Evolutionary conservation across 352 stramenopile genomes (phyloP), one percentile per base, ranked within the genome.

Genomic region (Pythium scleroteichum): DNA sequence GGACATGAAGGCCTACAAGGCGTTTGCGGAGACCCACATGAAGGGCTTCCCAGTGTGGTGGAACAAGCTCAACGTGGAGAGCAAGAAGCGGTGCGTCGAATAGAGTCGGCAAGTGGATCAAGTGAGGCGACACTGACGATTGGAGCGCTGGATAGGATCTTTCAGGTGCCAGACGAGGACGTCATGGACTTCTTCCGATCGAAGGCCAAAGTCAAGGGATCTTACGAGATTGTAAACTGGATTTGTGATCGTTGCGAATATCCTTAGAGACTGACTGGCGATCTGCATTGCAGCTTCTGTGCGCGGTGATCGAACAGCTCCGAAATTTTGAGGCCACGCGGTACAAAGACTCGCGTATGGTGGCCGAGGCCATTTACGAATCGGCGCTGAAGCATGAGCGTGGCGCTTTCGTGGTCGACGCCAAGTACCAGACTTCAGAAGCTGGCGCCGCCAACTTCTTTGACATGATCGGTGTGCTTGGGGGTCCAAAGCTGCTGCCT

Each of bases 301-400:
- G 82, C 62, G 79, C 87, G 8, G 88, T 98, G 33, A 73, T 95
- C 45, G 93, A 98, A 68, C 91, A 97, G 64, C 78, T 98, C n/a
- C 85, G 90, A 7, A 82, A 98, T 58, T 98, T 98, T 66, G 53
- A 82, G 4, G 64, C 92, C 4, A 98, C 95, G 12, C 79, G 84
- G 12, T 98, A 98, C 73, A 76, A 75, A 5, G 95, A 98, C 73
- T 90, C 87, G 19, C 76, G 88, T 45, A 82, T 85, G 23, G 56
- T 69, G 7, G 68, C 72, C 4, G 93, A 98, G 63, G 65, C 94
- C 2, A 62, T 63, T 20, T 89, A 91, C 52, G 85, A 96, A 51
- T 60, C 80, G 14, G 71, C 40, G 24, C 33, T 64, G 2, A 48
- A 85, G 75, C 64, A 88, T 53, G 71, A 76, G 13, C 68, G 66